Evolutionary conservation across 1,284 basidiomycete species (phyloP).

Genomic region (Tilletia walkeri): DNA sequence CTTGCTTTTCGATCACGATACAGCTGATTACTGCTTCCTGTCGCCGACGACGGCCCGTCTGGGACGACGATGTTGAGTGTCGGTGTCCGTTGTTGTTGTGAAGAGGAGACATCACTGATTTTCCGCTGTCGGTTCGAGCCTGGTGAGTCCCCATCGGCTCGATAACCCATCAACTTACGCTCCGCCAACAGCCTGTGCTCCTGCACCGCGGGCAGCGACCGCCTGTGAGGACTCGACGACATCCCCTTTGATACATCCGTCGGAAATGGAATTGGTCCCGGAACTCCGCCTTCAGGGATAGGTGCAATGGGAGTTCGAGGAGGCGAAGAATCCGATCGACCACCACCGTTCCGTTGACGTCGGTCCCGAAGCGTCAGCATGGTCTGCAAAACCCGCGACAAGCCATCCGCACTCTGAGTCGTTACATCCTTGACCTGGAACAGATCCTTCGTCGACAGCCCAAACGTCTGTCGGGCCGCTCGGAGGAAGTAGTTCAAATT

Average conservation of each 20-base stretch:
- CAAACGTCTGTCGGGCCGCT: conserved; percentile 39
- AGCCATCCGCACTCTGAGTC: conserved; percentile 36
- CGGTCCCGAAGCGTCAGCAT: conserved; percentile 27
- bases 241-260: not conserved
- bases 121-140: conserved; percentile 24
- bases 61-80: conserved; percentile 42
- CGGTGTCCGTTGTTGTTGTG: conserved; percentile 24
- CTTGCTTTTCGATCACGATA: conserved; percentile 47
- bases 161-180: conserved; percentile 30
- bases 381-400: conserved; percentile 39
- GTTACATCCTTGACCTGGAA: conserved; percentile 43
- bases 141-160: conserved; percentile 20
- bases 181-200: conserved; percentile 36
- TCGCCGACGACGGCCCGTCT: conserved; percentile 34
- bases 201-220: conserved; percentile 21
- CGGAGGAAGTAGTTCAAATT: conserved; percentile 43
- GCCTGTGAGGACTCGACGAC: not conserved
- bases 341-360: not conserved
- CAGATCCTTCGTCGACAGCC: conserved; percentile 39
- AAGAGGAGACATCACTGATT: conserved; percentile 26
- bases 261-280: not conserved
- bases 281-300: not conserved
- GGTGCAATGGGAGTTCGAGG: not conserved
- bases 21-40: conserved; percentile 25
- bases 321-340: not conserved